Percentiles rank a stretch among this genome's conserved stretches.
phyloP scores from a whole-genome alignment of 768 basidiomycete species.

The Thelephora aurantiotincta region DNA sequence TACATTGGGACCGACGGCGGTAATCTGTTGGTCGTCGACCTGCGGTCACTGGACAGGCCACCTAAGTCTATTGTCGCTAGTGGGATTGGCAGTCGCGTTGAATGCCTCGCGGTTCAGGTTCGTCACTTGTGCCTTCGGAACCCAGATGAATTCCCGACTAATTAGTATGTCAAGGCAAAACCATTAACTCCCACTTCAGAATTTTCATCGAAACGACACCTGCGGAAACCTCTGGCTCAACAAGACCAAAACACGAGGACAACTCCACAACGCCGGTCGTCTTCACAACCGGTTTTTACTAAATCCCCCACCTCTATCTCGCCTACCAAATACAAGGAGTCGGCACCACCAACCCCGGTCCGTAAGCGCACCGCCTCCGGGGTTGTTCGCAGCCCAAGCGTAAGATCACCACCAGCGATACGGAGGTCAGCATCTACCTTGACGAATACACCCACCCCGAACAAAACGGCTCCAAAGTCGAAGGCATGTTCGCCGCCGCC shows the following conservation, averaged over 20 bases:
- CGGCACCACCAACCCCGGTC: neutral
- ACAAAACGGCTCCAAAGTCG: too few species aligned
- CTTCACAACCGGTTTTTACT: neutral
- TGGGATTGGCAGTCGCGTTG: slow-evolving; percentile 30
- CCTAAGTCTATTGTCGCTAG: slow-evolving; percentile 40
- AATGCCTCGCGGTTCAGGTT: slow-evolving; percentile 46
- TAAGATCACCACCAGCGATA: neutral
- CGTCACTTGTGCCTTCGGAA: slow-evolving; percentile 4
- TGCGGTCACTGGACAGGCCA: slow-evolving; percentile 53
- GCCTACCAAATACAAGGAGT: neutral
- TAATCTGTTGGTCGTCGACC: slow-evolving; percentile 45
- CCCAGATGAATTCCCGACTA: neutral
- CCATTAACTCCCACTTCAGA: too few species aligned
- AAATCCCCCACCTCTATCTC: neutral
- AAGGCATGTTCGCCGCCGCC: too few species aligned
- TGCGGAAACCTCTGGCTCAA: slow-evolving; percentile 12
- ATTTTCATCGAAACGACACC: slow-evolving; percentile 5
- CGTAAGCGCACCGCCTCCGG: slow-evolving; percentile 4
- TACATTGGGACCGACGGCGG: slow-evolving; percentile 55
- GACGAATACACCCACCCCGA: neutral
- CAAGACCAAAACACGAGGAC: slow-evolving; percentile 11
- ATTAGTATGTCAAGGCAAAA: too few species aligned
- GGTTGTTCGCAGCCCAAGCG: neutral
- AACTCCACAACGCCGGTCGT: neutral
- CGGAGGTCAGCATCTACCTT: neutral